Evolutionary conservation across 1,139 yeast species (phyloP).

Genomic region (Diutina rugosa): DNA sequence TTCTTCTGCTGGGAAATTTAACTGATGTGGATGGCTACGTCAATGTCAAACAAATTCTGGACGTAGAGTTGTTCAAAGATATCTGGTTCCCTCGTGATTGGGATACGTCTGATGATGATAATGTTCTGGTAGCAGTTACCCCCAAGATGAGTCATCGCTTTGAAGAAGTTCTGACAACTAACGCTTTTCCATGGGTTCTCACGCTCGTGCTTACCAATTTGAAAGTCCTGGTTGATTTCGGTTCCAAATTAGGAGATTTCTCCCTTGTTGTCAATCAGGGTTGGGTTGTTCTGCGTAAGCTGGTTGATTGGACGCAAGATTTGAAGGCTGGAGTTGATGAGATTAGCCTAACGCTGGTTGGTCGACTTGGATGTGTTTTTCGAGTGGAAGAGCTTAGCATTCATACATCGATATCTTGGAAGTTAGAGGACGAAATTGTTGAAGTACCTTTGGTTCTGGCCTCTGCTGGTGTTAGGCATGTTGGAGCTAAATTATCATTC

Average conservation of each 20-base stretch:
- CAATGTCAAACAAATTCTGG: slow-evolving; percentile 78
- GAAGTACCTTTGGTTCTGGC: slow-evolving; percentile 60
- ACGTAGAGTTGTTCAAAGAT: slow-evolving; percentile 69
- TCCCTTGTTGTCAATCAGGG: slow-evolving; percentile 39
- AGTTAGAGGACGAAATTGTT: slow-evolving; percentile 22
- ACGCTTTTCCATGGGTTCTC: slow-evolving; percentile 67
- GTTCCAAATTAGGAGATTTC: slow-evolving; percentile 69
- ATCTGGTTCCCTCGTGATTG: slow-evolving; percentile 56
- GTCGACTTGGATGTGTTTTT: slow-evolving; percentile 70
- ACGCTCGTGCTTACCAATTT: slow-evolving; percentile 44
- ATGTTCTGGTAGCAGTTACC: neutral
- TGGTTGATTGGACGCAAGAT: slow-evolving; percentile 61
- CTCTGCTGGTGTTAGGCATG: slow-evolving; percentile 40
- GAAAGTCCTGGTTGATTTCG: slow-evolving; percentile 55
- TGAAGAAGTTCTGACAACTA: slow-evolving; percentile 31
- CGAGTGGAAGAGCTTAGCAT: slow-evolving; percentile 35
- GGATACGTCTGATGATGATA: neutral
- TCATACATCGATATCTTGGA: slow-evolving; percentile 67
- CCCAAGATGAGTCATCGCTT: slow-evolving; percentile 35
- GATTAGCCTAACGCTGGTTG: slow-evolving; percentile 45
- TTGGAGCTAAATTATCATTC: slow-evolving; percentile 54
- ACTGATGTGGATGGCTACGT: slow-evolving; percentile 49
- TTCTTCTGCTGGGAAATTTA: slow-evolving; percentile 42
- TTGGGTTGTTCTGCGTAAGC: slow-evolving; percentile 63
- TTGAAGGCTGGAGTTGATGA: slow-evolving; percentile 47